phyloP scores from a whole-genome alignment of 257 asterid species.

The Sherardia arvensis region DNA sequence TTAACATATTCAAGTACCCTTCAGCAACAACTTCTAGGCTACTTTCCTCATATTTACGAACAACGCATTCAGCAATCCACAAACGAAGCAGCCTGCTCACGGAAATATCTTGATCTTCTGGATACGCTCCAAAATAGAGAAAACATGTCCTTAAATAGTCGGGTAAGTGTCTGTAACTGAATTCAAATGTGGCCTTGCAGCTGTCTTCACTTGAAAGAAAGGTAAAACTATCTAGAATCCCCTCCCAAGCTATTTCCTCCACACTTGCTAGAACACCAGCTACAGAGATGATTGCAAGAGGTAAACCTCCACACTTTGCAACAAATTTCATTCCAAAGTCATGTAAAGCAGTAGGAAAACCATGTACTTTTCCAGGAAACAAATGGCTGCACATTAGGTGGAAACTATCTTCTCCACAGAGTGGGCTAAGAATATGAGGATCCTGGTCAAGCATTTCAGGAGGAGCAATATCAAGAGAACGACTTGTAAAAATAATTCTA shows the following conservation, averaged over 20 bases:
- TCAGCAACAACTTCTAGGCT: not conserved
- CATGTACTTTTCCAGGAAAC: not conserved
- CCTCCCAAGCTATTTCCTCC: not conserved
- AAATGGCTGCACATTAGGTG: not conserved
- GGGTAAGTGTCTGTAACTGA: slow-evolving; percentile 8
- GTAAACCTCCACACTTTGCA: not conserved
- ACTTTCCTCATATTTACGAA: not conserved
- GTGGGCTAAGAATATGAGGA: not conserved
- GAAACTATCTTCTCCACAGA: not conserved
- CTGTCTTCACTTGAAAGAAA: not conserved
- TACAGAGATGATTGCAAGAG: not conserved
- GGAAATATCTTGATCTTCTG: not conserved
- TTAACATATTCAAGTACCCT: not conserved
- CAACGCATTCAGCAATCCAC: not conserved
- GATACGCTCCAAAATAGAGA: not conserved
- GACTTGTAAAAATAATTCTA: not conserved
- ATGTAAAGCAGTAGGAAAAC: not conserved
- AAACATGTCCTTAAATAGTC: not conserved
- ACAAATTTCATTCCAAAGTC: not conserved
- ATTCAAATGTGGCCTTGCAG: not conserved
- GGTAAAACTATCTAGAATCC: not conserved
- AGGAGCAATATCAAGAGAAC: not conserved
- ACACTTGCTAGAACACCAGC: not conserved
- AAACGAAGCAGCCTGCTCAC: not conserved
- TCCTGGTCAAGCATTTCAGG: not conserved